Evolutionary conservation across 2,329 filamentous ascomycete species (phyloP), one percentile per base, ranked within the genome.

Genomic region (Fusarium ambrosium): DNA sequence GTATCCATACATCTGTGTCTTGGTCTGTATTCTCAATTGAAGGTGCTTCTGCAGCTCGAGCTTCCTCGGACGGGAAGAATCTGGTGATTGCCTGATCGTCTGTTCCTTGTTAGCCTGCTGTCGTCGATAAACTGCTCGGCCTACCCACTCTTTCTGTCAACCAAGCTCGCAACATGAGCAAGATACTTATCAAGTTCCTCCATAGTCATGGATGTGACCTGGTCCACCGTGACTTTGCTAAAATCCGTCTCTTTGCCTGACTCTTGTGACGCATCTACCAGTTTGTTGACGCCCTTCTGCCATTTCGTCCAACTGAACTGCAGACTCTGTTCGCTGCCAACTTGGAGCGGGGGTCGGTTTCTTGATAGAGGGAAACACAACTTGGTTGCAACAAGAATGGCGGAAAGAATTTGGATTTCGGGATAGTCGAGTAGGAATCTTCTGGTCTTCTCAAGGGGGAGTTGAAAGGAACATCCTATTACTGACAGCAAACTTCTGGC

Each of bases 351-450:
- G 39, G 79, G 82, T 9, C 87, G 88, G 74, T 86, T 78, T 24
- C 85, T 84, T 77, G 94, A 91, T 53, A 98, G 90, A 0, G 96
- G 94, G 77, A 94, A 95, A 22, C 93, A 86, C 3, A 98, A 82
- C 78, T 98, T 98, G 4, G 93, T 91, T 5, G 93, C 91, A 16
- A 97, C 87, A 3, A 98, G 85, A 4, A 98, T 82, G 4, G 94
- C 85, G 5, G 92, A 87, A 65, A 95, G 86, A 1, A 98, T 84
- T 51, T 93, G 89, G 7, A 94, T 86, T 79, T 98, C 97, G 0
- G 97, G 95, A 71, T 93, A 89, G 61, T 91, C 86, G 18, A 92
- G 83, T 10, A 89, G 83, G 29, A 86, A 83, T 69, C 86, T 83
- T 69, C 84, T 83, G 62, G 81, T 79, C 34, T 82, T 84, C 5